Evolutionary conservation across 352 stramenopile species (phyloP), one percentile per base, ranked within the genome.

Genomic region (Globisporangium orthogonon): DNA sequence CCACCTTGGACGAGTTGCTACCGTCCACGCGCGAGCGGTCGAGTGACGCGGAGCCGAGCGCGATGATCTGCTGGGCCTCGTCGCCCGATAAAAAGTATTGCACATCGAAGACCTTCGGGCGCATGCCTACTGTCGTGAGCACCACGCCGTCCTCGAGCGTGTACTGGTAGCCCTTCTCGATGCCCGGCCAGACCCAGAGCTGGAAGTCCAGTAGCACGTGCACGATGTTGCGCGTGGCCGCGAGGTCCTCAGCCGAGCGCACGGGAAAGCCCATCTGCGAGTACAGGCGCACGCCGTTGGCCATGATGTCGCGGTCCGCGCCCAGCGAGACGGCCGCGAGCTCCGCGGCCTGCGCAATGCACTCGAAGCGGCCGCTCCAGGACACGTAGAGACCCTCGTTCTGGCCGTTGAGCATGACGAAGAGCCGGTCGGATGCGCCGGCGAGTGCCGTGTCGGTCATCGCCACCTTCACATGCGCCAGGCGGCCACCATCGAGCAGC

Each of bases 391-490:
- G 54, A 7, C 83, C 83, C 35, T 91, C 74, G 52, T 91, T 94
- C 15, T 63, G 76, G 11, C 83, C 83, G 52, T 94, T 94, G 61
- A 94, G 78, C 75, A 94, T 84, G 67, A 94, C 85, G 56, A 94
- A 94, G 45, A 89, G 57, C 59, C 70, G 72, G 73, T 90, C 69
- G 7, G 67, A 56, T 13, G 29, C 14, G 10, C 66, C 54, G 29
- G n/a, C 37, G 14, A 62, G 49, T 18, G 49, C 46, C 59, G 39
- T 3, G 62, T 66, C 40, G 52, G 29, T 33, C 75, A 89, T 90
- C 4, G 81, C 70, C 23, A 86, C 60, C 44, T 67, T 82, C n/a
- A 90, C 78, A 43, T 56, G 66, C 6, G 72, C 54, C 0, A 73
- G 15, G 43, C 72, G 69, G 40, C 76, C 78, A 15, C 40, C 58